Evolutionary conservation across 495 filamentous ascomycete species (phyloP).

Genomic region (Tuber calosporum): DNA sequence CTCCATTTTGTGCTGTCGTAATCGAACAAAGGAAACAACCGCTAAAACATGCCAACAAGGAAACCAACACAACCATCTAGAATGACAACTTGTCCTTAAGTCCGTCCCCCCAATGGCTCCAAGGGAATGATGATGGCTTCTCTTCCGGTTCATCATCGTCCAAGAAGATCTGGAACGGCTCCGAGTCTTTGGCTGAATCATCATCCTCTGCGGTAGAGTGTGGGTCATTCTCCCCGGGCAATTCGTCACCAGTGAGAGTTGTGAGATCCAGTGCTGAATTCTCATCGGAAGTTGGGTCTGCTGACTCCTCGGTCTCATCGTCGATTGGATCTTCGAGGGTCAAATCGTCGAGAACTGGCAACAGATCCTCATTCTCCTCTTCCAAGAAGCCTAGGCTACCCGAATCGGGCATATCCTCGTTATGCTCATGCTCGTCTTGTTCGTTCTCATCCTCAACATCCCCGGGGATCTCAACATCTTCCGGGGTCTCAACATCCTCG

Average conservation of each 20-base stretch:
- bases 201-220: not conserved
- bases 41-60: not conserved
- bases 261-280: not conserved
- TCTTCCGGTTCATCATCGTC: not conserved
- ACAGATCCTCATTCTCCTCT: not conserved
- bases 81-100: conserved; percentile 3
- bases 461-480: not conserved
- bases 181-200: not conserved
- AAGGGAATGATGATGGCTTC: not conserved
- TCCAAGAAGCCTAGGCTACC: not conserved
- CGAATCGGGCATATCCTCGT: not conserved
- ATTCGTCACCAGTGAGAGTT: not conserved
- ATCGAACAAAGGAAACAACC: conserved; percentile 2
- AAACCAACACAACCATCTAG: not conserved
- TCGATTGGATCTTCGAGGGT: not conserved
- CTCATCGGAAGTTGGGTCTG: not conserved
- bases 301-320: not conserved
- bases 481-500: not conserved
- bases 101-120: not conserved
- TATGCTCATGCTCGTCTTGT: not conserved
- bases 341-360: not conserved
- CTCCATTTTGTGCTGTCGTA: not conserved
- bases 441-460: not conserved
- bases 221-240: not conserved
- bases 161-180: not conserved